These are phyloP conservation scores for Curvularia hawaiiensis DNA, from an alignment of 2,329 filamentous ascomycete species.

Conservation along the genomic window DNA sequence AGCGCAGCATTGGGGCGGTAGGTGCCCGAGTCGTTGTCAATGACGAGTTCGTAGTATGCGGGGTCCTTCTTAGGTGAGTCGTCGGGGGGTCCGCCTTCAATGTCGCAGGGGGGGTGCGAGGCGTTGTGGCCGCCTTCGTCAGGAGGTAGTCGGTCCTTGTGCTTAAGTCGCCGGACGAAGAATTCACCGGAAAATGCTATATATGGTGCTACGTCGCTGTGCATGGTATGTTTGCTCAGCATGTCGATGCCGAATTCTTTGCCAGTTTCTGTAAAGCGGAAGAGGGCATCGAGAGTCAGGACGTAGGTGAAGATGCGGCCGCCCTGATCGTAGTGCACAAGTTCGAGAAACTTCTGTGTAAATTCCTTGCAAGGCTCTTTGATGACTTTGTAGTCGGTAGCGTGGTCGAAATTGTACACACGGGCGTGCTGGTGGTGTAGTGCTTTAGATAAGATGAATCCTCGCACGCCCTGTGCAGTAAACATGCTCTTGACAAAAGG, in stretches of 20 bases:
- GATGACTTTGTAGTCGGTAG: constrained; percentile 74
- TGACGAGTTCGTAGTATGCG: constrained; percentile 78
- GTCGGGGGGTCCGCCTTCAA: constrained; percentile 53
- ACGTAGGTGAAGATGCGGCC: constrained; percentile 91
- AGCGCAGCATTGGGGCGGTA: constrained; percentile 84
- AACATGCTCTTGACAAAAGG: constrained; percentile 93
- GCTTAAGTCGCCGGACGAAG: constrained; percentile 75
- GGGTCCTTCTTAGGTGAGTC: constrained; percentile 56
- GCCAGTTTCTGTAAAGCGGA: constrained; percentile 93
- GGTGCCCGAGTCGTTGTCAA: constrained; percentile 94
- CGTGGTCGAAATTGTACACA: constrained; percentile 85
- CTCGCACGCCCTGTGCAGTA: constrained; percentile 74
- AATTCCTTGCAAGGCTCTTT: constrained; percentile 70
- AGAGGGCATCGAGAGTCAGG: constrained; percentile 81
- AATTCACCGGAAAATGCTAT: constrained; percentile 94
- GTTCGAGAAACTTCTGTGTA: constrained; percentile 79
- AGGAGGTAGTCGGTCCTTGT: constrained; percentile 48
- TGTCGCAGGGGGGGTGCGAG: constrained; percentile 59
- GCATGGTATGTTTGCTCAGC: constrained; percentile 95
- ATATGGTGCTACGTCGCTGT: constrained; percentile 88
- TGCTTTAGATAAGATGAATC: constrained; percentile 79
- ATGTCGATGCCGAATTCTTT: constrained; percentile 95
- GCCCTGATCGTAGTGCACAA: constrained; percentile 85
- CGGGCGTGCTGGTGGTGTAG: constrained; percentile 88
- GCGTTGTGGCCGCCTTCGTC: constrained; percentile 40